A percentile compares a stretch with the other conserved stretches of the same genome.
Conservation (phyloP, 306 rosid species). For the Prunus salicina region DNA sequence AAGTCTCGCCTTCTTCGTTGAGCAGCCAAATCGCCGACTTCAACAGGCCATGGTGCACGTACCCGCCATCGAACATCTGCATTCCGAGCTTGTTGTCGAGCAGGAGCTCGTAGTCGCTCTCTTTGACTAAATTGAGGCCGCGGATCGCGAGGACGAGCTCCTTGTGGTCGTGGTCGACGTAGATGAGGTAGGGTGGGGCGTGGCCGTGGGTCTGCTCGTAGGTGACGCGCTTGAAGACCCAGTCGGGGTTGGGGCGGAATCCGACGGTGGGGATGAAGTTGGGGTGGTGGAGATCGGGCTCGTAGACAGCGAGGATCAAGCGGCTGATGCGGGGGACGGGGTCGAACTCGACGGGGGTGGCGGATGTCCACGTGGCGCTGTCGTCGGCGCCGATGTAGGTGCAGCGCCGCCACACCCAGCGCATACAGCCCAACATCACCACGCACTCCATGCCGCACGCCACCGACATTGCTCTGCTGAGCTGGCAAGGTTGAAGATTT, state of each 20-base stretch:
- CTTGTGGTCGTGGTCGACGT: slow-evolving; percentile 62
- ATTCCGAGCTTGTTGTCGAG: slow-evolving; percentile 63
- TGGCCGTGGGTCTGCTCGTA: slow-evolving; percentile 49
- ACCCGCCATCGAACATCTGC: slow-evolving; percentile 94
- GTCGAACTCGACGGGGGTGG: slow-evolving; percentile 66
- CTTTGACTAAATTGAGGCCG: slow-evolving; percentile 63
- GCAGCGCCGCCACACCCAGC: slow-evolving; percentile 97
- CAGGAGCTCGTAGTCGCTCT: slow-evolving; percentile 70
- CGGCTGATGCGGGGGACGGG: slow-evolving; percentile 77
- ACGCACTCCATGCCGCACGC: slow-evolving; percentile 80
- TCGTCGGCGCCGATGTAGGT: slow-evolving; percentile 81
- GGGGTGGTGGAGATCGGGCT: slow-evolving; percentile 53
- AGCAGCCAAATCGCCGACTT: slow-evolving; percentile 83
- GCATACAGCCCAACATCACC: slow-evolving; percentile 59
- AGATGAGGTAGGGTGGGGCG: slow-evolving; percentile 83
- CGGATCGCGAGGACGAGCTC: slow-evolving; percentile 79
- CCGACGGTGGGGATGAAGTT: slow-evolving; percentile 43
- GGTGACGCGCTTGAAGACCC: slow-evolving; percentile 55
- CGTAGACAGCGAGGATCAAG: slow-evolving; percentile 79
- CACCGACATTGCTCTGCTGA: slow-evolving; percentile 50
- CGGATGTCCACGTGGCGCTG: slow-evolving; percentile 70
- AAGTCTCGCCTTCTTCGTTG: slow-evolving; percentile 67
- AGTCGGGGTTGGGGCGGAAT: slow-evolving; percentile 58
- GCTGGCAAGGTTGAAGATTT: neutral
- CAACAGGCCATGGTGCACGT: slow-evolving; percentile 72